Conservation (phyloP, 331 rosid species). For the Cydonia oblonga region DNA sequence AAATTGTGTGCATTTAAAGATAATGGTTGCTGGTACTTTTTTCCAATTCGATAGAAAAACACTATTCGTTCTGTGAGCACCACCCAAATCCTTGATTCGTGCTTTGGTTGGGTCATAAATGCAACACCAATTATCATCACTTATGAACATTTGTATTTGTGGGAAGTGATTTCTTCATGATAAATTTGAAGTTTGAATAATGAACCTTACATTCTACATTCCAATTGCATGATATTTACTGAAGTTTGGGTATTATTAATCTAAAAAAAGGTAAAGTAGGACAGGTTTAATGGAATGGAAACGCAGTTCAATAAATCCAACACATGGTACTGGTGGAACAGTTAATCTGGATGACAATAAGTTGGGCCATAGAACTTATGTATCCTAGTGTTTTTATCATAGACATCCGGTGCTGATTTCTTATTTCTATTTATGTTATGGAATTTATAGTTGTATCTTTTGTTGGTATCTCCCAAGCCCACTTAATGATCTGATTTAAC, state of each 20-base stretch:
- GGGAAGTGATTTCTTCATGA: background rate
- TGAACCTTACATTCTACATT: background rate
- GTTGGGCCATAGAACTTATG: background rate
- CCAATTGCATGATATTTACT: background rate
- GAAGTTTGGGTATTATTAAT: background rate
- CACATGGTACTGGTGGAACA: background rate
- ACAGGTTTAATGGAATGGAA: background rate
- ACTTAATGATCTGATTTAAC: constrained; percentile 13
- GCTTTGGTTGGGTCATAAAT: background rate
- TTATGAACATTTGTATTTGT: background rate
- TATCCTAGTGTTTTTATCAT: background rate
- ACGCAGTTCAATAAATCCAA: background rate
- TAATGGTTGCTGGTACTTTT: background rate
- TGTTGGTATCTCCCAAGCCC: constrained; percentile 3
- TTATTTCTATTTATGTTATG: background rate
- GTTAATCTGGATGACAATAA: background rate
- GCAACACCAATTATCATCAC: background rate
- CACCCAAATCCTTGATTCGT: background rate
- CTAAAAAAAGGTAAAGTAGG: background rate
- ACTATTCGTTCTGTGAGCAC: background rate
- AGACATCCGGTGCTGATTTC: background rate
- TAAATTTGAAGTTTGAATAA: background rate
- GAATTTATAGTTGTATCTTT: background rate
- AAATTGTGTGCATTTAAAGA: background rate
- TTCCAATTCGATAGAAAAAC: background rate